Evolutionary conservation across 768 basidiomycete genomes (phyloP), one percentile per base, ranked within the genome.

Genomic region (Pulveroboletus frians): DNA sequence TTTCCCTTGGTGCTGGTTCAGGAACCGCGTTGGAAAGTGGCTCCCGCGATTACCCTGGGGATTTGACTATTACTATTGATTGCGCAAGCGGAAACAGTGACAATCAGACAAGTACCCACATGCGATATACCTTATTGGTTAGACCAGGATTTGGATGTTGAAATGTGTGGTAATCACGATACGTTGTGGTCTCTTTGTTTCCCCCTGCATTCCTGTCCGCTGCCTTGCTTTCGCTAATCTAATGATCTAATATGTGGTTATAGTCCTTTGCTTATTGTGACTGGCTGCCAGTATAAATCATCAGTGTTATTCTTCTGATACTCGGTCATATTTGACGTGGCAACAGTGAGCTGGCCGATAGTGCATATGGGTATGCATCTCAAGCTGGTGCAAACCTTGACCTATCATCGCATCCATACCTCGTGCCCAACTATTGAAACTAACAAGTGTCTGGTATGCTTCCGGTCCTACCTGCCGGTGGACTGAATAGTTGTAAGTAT

Each of bases 41-140:
- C 9, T 62, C 58, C 23, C 54, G 65, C 41, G 51, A 10, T 31
- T 59, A 11, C 51, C 51, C 14, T 62, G 55, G 57, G 43, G 44
- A 2, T 40, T 46, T 27, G 37, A 50, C 41, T 58, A 53, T 34
- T 47, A 54, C 17, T 49, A 52, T 23, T 62, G 27, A 56, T 23
- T 31, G 46, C 18, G 36, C 44, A 29, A 13, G 44, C 15, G 59
- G 56, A 52, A 52, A 42, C 36, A 23, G 31, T 42, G 46, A 53
- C 23, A n/a, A 52, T 31, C 30, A 31, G 35, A 36, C 35, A 14
- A 40, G 14, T 60, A 57, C 49, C 43, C 50, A 47, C 35, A 51
- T 39, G 42, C 11, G 51, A 63, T 63, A 63, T 63, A 57, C 51
- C 58, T 43, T 34, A 7, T 34, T 29, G 32, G 34, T 32, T 51